These are phyloP conservation scores for Solanum chiquidenum DNA, from an alignment of 257 asterid species.

Conservation along the genomic window DNA sequence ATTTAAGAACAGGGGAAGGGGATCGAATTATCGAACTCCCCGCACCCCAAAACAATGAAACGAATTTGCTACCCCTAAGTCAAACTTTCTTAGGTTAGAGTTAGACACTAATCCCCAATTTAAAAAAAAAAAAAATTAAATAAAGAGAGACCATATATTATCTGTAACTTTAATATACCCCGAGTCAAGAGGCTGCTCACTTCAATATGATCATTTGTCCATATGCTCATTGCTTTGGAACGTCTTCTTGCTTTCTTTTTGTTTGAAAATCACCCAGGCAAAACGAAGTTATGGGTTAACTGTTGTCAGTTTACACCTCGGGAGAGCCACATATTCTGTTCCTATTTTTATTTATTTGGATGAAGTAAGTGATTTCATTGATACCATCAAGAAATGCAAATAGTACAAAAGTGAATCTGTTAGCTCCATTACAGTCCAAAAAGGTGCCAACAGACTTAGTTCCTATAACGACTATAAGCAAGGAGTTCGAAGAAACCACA, in stretches of 20 bases:
- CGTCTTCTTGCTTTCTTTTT: background rate
- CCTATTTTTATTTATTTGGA: background rate
- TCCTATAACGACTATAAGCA: background rate
- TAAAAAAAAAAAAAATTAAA: background rate
- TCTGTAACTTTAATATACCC: background rate
- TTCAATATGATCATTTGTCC: background rate
- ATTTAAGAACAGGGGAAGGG: background rate
- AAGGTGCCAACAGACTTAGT: background rate
- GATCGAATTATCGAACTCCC: background rate
- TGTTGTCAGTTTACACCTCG: background rate
- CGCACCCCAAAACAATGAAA: background rate
- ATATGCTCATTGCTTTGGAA: background rate
- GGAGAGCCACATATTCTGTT: background rate
- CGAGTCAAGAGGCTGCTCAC: background rate
- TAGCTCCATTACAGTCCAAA: background rate
- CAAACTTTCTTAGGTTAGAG: background rate
- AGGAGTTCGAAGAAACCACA: background rate
- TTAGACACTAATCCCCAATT: background rate
- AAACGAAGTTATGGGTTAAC: background rate
- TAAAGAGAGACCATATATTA: background rate
- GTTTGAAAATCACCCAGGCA: background rate
- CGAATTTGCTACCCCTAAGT: background rate
- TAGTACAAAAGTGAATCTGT: background rate
- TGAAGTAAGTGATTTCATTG: background rate
- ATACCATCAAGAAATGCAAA: background rate